A percentile compares a stretch with the other conserved stretches of the same genome.
Evolutionary conservation across 2,329 filamentous ascomycete species (phyloP).

Genomic region (Mycogone perniciosa): DNA sequence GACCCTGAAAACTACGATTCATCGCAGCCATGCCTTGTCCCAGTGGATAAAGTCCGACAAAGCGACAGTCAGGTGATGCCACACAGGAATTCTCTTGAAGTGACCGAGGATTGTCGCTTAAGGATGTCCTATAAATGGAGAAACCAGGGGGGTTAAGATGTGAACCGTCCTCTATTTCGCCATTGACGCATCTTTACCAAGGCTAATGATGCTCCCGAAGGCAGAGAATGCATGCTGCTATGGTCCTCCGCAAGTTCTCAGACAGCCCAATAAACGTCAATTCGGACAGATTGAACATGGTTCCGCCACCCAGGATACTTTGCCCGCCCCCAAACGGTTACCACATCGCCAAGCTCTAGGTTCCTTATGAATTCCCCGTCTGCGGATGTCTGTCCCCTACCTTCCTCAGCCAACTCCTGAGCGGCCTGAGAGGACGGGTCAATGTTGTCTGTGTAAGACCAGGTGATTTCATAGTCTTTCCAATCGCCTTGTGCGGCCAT

Average conservation of each 20-base stretch:
- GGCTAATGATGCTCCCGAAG: too few relatives aligned
- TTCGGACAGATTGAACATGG: slow-evolving; percentile 38
- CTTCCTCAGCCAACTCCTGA: slow-evolving; percentile 31
- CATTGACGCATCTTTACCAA: too few relatives aligned
- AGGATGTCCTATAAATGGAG: too few relatives aligned
- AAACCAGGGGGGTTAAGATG: too few relatives aligned
- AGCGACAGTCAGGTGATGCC: not conserved
- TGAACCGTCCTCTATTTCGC: too few relatives aligned
- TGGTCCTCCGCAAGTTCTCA: slow-evolving; percentile 11
- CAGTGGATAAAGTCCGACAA: not conserved
- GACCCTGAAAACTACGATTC: not conserved
- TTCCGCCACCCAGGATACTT: slow-evolving; percentile 52
- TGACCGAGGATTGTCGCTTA: too few relatives aligned
- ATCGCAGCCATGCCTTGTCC: not conserved
- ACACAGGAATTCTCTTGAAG: too few relatives aligned
- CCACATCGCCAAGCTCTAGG: slow-evolving; percentile 51
- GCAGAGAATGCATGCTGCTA: too few relatives aligned
- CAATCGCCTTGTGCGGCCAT: slow-evolving; percentile 27
- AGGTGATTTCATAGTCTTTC: slow-evolving; percentile 43
- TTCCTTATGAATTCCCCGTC: slow-evolving; percentile 50
- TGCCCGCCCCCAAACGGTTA: slow-evolving; percentile 56
- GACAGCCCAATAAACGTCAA: slow-evolving; percentile 56
- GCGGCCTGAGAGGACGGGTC: slow-evolving; percentile 36
- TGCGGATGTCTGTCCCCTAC: slow-evolving; percentile 44
- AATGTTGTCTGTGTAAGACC: slow-evolving; percentile 46